Evolutionary conservation across 202 grass and related monocot genomes (phyloP), one percentile per base, ranked within the genome.

Genomic region (Carex sylvatica): DNA sequence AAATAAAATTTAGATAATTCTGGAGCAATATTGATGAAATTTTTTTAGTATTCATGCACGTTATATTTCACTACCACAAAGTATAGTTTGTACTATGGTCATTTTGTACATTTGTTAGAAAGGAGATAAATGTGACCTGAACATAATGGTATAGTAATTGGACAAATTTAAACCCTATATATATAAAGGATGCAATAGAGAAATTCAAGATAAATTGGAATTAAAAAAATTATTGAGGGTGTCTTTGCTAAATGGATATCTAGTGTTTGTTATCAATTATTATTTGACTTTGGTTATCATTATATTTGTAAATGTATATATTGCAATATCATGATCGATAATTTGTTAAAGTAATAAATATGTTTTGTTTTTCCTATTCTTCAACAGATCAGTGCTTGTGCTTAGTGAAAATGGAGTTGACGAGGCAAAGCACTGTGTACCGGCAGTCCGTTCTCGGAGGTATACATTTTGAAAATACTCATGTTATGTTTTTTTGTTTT

Each of bases 381-480:
- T 80, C 56, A 6, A 59, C 49, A 89, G 87, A 42, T 95, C 88
- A 0, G 90, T 92, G 4, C 93, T 95, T 30, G 84, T 95, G 51
- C 70, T 95, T 5, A 61, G 9, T 3, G 93, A 88, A 5, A 92
- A 90, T 42, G 90, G 84, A 0, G 93, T 88, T 20, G 93, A 92
- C n/a, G 63, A 90, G 3, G 90, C 90, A 38, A 92, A 90, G 79
- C 93, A 95, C 78, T 95, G 88, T 56, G 84, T 95, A 0, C 93
- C 90, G 9, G 90, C 86, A 6, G 93, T 95, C 4, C 88, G 84
- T 0, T 55, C 88, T 11, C 87, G 87, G 60, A 92, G 93, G 87
- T 89, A 59, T 65, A 42, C 67, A 70, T 35, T 66, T 16, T 66
- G 9, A 15, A 66, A 16, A 28, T 35, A 65, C 9, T 65, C 30